Evolutionary conservation across 83 land plant species (phyloP), one percentile per base, ranked within the genome.

Genomic region (Thuja plicata): DNA sequence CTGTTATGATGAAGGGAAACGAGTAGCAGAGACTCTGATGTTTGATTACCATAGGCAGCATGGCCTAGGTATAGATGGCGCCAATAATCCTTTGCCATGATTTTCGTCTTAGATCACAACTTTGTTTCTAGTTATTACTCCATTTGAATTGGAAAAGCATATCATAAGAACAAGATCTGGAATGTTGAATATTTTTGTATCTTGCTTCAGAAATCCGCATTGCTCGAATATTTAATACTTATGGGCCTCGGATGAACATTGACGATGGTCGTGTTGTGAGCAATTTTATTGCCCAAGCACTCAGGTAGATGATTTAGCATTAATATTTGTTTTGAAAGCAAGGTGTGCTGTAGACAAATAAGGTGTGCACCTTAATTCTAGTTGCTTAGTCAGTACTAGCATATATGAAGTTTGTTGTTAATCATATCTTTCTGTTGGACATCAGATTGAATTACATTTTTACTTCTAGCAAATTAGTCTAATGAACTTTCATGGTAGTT

Each of bases 41-140:
- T 97, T 98, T 93, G 99, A 98, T 86, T 98, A 98, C 90, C 99
- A 98, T 87, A 93, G 99, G 91, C 99, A 98, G 89, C 99, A 98
- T 90, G 99, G 99, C 87, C 90, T 97, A 55, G 99, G 99, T 97
- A 91, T 77, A 60, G 21, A 88, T 37, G 48, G 90, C 76, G 27
- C 27, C 11, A 3, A 79, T 57, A 40, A 40, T 34, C 79, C 54
- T 88, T 45, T 76, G 12, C 24, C 15, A 32, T 3, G 3, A 43
- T 45, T 43, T 71, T 55, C 9, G 71, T 73, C 82, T 27, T 37
- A 40, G 32, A 21, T 30, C 30, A 35, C 32, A 30, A 27, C 19
- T 48, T 79, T 32, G 27, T 27, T 50, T 30, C 8, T 38, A n/a
- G 32, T 82, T 82, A 40, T 70, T 35, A 70, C 73, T 10, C 86